Evolutionary conservation across 139 green algal species (phyloP).

Genomic region (Nannochloris sp.): DNA sequence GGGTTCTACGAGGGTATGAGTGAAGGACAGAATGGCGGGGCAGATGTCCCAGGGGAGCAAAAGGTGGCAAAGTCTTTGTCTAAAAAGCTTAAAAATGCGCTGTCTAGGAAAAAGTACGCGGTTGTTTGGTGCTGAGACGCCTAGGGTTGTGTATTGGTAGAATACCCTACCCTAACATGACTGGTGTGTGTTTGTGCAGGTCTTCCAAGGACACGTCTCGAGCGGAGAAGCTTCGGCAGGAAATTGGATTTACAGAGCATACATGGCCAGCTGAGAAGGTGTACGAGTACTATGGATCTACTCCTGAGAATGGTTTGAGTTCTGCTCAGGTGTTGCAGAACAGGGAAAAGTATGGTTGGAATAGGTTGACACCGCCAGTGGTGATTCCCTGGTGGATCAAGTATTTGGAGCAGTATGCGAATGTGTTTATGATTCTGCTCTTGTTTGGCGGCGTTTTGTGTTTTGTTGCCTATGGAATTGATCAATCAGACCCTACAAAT

Average conservation of each 20-base stretch:
- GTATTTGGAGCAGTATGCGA: constrained; percentile 51
- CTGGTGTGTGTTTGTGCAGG: background rate
- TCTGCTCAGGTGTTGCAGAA: constrained; percentile 42
- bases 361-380: constrained; percentile 53
- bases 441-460: constrained; percentile 34
- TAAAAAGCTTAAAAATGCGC: background rate
- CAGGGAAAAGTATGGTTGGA: constrained; percentile 44
- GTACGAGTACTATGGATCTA: constrained; percentile 34
- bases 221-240: constrained; percentile 21
- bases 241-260: constrained; percentile 31
- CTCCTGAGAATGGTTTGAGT: constrained; percentile 16
- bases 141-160: background rate
- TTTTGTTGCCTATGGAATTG: constrained; percentile 47
- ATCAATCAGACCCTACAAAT: constrained; percentile 50
- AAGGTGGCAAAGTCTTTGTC: background rate
- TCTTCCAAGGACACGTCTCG: constrained; percentile 14
- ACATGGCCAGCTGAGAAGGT: constrained; percentile 39
- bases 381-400: constrained; percentile 48
- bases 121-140: background rate
- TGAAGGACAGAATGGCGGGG: too few species aligned
- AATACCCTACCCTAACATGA: background rate
- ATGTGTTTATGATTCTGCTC: constrained; percentile 52
- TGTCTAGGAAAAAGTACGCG: background rate
- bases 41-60: background rate
- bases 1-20: too few species aligned